These are phyloP conservation scores for Phlyctochytrium arcticum DNA, from an alignment of 192 early-diverging fungal species.

Conservation along the genomic window DNA sequence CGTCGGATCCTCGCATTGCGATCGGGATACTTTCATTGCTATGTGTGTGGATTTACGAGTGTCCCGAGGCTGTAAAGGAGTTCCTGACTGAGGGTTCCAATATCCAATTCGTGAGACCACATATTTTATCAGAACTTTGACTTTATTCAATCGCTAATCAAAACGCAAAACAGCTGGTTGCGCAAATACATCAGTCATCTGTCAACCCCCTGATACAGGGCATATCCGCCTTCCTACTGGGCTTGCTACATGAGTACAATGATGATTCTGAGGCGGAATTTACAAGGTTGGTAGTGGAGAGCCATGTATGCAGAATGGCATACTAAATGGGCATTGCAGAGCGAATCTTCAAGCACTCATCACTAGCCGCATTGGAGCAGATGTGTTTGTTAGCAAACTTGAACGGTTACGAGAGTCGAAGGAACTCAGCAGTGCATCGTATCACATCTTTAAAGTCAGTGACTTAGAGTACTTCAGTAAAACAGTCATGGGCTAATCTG, in stretches of 20 bases:
- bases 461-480: background rate
- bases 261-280: slow-evolving; percentile 74
- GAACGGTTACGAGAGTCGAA: slow-evolving; percentile 80
- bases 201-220: slow-evolving; percentile 87
- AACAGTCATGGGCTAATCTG: background rate
- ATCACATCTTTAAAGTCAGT: slow-evolving; percentile 45
- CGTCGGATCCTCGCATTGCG: slow-evolving; percentile 63
- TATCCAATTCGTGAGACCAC: slow-evolving; percentile 74
- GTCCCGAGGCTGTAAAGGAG: slow-evolving; percentile 70
- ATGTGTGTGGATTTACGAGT: slow-evolving; percentile 81
- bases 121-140: background rate
- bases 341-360: slow-evolving; percentile 78
- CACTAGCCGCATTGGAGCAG: slow-evolving; percentile 78
- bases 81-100: slow-evolving; percentile 87
- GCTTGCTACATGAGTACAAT: slow-evolving; percentile 86
- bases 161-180: slow-evolving; percentile 67
- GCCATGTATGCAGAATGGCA: background rate
- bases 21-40: slow-evolving; percentile 78
- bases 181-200: slow-evolving; percentile 84
- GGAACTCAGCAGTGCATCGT: slow-evolving; percentile 70
- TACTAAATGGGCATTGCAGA: slow-evolving; percentile 35
- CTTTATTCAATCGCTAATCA: background rate
- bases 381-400: slow-evolving; percentile 79
- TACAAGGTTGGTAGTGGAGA: slow-evolving; percentile 45
- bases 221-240: slow-evolving; percentile 79